These are phyloP conservation scores for Aegilops umbellulata DNA, from an alignment of 176 grass and related monocot species.

Conservation along the genomic window DNA sequence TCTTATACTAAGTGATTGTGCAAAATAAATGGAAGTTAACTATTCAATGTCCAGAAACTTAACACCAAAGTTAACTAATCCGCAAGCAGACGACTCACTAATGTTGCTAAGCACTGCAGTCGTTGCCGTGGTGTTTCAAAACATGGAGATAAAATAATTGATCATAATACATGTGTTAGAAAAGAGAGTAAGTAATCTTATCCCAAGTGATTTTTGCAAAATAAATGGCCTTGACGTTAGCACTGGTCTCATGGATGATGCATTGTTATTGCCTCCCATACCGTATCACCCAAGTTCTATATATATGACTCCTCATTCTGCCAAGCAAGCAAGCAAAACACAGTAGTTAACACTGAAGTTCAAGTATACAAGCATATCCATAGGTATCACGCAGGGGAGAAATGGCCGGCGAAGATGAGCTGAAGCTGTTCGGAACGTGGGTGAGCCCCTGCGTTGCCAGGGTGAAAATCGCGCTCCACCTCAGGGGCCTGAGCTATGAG, in stretches of 20 bases:
- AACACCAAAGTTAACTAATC: background rate
- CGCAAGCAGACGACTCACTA: too few relatives aligned
- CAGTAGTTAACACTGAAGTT: background rate
- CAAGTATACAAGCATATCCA: background rate
- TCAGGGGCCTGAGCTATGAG: slow-evolving; percentile 25
- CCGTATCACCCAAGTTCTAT: background rate
- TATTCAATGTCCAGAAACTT: too few relatives aligned
- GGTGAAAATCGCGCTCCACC: slow-evolving; percentile 32
- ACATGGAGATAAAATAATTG: too few relatives aligned
- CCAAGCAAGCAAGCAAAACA: background rate
- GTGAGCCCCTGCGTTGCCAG: slow-evolving; percentile 12
- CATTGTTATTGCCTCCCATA: background rate
- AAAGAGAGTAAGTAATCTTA: background rate
- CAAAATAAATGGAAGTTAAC: too few relatives aligned
- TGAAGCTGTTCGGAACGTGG: slow-evolving; percentile 37
- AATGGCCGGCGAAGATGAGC: background rate
- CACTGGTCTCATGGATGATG: background rate
- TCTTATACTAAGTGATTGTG: too few relatives aligned
- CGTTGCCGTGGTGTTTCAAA: too few relatives aligned
- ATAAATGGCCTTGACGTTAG: background rate
- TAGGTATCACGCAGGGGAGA: background rate
- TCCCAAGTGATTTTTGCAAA: background rate
- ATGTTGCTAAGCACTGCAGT: too few relatives aligned
- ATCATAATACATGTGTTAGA: too few relatives aligned
- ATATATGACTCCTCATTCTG: background rate